These are phyloP conservation scores for Cyamopsis tetragonoloba DNA, from an alignment of 306 rosid species.

Conservation along the genomic window DNA sequence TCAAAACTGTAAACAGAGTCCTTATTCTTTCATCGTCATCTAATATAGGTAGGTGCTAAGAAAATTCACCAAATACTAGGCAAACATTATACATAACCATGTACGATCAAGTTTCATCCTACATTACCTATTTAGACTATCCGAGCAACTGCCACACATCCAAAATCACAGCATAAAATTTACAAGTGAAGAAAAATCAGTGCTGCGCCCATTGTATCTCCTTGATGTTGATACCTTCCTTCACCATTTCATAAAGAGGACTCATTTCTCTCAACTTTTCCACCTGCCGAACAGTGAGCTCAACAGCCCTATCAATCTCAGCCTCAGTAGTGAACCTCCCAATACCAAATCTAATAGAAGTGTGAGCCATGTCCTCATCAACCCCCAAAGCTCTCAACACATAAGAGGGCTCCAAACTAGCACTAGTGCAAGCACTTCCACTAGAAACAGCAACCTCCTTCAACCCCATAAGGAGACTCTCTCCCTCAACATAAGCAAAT, in stretches of 20 bases:
- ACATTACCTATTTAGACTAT: not conserved
- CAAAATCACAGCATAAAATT: not conserved
- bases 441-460: constrained; percentile 98
- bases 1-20: not conserved
- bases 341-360: constrained; percentile 92
- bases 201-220: constrained; percentile 89
- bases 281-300: constrained; percentile 76
- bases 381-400: constrained; percentile 95
- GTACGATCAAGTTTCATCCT: not conserved
- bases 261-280: constrained; percentile 93
- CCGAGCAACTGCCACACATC: not conserved
- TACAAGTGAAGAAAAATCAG: constrained; percentile 32
- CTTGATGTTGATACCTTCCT: constrained; percentile 83
- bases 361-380: constrained; percentile 99
- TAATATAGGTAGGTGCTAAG: not conserved
- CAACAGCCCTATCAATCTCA: constrained; percentile 77
- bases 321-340: constrained; percentile 92
- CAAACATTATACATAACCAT: constrained; percentile 17
- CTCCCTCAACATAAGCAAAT: constrained; percentile 86
- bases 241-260: constrained; percentile 95
- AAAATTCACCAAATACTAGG: constrained; percentile 8
- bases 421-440: constrained; percentile 97
- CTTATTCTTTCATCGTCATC: not conserved
- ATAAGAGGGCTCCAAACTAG: constrained; percentile 95
- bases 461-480: constrained; percentile 92